Evolutionary conservation across 805 yeast genomes (phyloP), one percentile per base, ranked within the genome.

Genomic region (Metschnikowia lochheadii): DNA sequence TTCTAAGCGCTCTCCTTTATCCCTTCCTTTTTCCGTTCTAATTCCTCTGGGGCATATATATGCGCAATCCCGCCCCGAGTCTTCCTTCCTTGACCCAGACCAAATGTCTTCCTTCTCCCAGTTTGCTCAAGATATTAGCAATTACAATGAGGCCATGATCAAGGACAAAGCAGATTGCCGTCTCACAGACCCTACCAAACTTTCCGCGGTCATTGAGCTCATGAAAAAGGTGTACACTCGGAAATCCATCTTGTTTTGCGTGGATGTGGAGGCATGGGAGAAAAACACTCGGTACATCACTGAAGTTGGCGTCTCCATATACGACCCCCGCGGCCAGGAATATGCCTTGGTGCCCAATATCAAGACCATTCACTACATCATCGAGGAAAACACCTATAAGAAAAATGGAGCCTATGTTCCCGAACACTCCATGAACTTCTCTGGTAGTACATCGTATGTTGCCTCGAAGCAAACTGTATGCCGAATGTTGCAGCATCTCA

Each of bases 191-290:
- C 43, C 42, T 13, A 15, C 2, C 11, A 37, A 31, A 17, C 21
- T 48, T 13, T 32, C 14, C 11, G 33, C 33, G 39, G 36, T 48
- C 15, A 15, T 18, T 18, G 18, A 31, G 14, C 35, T 40, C 42
- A 58, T 63, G 62, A 50, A 56, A 17, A 38, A 48, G 17, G 64
- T 63, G 20, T 63, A 54, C 38, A 52, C 51, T n/a, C 49, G 63
- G 40, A 33, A 54, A 18, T 29, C 48, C 36, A 57, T 61, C 26
- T 52, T 63, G 35, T 57, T 63, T 31, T 51, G 61, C 23, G 48
- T 64, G 13, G 67, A 64, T 43, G 59, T 64, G 11, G 67, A 64
- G 53, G 66, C 66, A 5, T 60, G 51, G 49, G 66, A 64, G 39
- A 37, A 46, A 6, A 39, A 48, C 26, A 50, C 45, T n/a, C 36